Evolutionary conservation across 768 basidiomycete genomes (phyloP).

Genomic region (Artomyces pyxidatus): DNA sequence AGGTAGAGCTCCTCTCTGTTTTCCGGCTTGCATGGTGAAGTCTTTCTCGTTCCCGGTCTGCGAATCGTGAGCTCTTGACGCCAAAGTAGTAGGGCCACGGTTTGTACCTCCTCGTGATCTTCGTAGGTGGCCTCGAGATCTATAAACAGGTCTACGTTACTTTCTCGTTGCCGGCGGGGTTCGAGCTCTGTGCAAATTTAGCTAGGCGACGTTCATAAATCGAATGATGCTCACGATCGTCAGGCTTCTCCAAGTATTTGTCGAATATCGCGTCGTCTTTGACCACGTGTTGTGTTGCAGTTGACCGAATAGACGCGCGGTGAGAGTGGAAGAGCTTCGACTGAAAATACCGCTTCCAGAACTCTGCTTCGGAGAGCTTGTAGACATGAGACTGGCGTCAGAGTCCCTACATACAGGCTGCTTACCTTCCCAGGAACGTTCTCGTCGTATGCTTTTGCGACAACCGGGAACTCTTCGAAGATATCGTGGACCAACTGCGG

Average conservation of each 20-base stretch:
- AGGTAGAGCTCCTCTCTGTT: constrained; percentile 79
- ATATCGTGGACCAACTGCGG: constrained; percentile 91
- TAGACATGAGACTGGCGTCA: constrained; percentile 1
- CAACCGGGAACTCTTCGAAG: constrained; percentile 96
- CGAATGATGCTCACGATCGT: constrained; percentile 60
- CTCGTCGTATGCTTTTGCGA: constrained; percentile 85
- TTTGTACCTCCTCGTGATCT: constrained; percentile 78
- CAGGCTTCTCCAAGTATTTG: constrained; percentile 91
- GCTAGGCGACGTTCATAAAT: background rate
- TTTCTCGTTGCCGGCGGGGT: constrained; percentile 61
- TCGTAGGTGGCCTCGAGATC: constrained; percentile 83
- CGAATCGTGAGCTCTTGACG: background rate
- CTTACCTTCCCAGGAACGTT: constrained; percentile 83
- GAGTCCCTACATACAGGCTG: background rate
- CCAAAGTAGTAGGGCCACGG: background rate
- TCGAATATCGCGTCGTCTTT: constrained; percentile 93
- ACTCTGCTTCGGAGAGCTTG: constrained; percentile 86
- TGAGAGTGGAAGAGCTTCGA: constrained; percentile 94
- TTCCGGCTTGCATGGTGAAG: constrained; percentile 92
- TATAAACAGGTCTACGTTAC: constrained; percentile 67
- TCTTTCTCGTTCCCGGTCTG: constrained; percentile 89
- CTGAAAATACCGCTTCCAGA: constrained; percentile 96
- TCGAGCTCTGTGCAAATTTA: constrained; percentile 49
- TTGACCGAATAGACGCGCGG: constrained; percentile 84
- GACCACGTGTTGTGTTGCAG: constrained; percentile 75